phyloP scores from a whole-genome alignment of 2,329 filamentous ascomycete species.

The Alternaria triticimaculans region DNA sequence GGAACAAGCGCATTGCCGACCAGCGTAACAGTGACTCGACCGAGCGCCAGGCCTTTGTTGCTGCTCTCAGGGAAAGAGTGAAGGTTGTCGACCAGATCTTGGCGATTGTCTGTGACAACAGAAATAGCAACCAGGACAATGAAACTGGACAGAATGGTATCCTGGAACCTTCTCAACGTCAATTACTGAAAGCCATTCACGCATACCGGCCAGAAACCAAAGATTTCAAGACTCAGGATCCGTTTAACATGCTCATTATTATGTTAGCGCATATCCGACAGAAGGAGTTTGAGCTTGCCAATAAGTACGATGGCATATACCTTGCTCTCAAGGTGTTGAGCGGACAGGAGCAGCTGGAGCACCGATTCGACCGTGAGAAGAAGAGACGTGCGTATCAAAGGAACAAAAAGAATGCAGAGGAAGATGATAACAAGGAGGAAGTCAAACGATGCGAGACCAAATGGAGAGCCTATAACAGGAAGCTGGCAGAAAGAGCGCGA shows the following conservation, averaged over 20 bases:
- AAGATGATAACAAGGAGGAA: not conserved
- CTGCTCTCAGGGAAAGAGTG: conserved; percentile 15
- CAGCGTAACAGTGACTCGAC: not conserved
- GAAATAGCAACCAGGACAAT: not conserved
- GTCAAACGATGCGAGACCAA: not conserved
- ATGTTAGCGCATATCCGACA: conserved; percentile 27
- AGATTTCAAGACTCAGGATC: conserved; percentile 18
- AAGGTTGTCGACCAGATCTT: not conserved
- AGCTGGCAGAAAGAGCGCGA: conserved; percentile 4
- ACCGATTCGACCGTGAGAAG: conserved; percentile 4
- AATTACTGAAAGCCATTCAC: conserved; percentile 21
- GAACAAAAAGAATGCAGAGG: conserved; percentile 9
- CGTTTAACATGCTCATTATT: conserved; percentile 19
- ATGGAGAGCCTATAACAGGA: not conserved
- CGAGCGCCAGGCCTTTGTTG: conserved; percentile 9
- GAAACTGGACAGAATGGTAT: not conserved
- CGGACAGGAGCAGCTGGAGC: conserved; percentile 3
- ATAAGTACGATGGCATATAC: conserved; percentile 22
- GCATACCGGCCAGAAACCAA: conserved; percentile 27
- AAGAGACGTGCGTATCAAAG: not conserved
- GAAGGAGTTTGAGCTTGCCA: conserved; percentile 16
- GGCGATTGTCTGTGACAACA: not conserved
- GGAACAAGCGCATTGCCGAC: conserved; percentile 21
- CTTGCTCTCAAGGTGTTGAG: conserved; percentile 18
- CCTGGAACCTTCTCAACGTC: conserved; percentile 6